Evolutionary conservation across 2,329 filamentous ascomycete species (phyloP).

Genomic region (Bipolaris gigantea): DNA sequence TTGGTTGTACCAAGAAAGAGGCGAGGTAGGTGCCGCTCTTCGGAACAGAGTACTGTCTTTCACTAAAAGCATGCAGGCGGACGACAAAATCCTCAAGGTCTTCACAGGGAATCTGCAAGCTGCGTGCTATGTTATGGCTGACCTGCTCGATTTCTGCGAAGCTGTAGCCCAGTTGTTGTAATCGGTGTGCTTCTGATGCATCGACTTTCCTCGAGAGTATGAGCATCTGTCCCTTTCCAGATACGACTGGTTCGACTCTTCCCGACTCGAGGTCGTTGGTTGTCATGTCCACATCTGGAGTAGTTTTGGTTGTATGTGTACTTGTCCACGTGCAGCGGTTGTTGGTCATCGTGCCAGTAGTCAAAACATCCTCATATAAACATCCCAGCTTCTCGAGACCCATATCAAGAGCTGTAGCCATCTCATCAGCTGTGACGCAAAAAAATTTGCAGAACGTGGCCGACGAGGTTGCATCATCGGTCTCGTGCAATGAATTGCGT

Average conservation of each 20-base stretch:
- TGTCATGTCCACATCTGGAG: slow-evolving; percentile 30
- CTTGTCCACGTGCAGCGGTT: slow-evolving; percentile 59
- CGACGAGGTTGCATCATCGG: slow-evolving; percentile 70
- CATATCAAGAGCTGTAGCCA: slow-evolving; percentile 68
- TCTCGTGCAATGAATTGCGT: slow-evolving; percentile 27
- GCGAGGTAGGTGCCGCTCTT: slow-evolving; percentile 45
- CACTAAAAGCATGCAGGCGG: slow-evolving; percentile 63
- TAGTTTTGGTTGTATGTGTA: slow-evolving; percentile 22
- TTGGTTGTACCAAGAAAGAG: slow-evolving; percentile 47
- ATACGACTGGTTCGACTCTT: slow-evolving; percentile 41
- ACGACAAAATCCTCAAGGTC: slow-evolving; percentile 65
- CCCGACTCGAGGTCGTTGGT: slow-evolving; percentile 47
- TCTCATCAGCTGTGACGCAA: slow-evolving; percentile 74
- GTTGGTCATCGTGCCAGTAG: slow-evolving; percentile 63
- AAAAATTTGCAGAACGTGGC: slow-evolving; percentile 80
- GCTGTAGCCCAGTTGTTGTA: slow-evolving; percentile 74
- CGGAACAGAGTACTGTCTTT: slow-evolving; percentile 51
- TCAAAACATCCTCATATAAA: slow-evolving; percentile 75
- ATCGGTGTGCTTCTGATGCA: slow-evolving; percentile 61
- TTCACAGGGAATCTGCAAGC: slow-evolving; percentile 70
- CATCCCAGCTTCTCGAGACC: slow-evolving; percentile 66
- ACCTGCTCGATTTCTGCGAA: slow-evolving; percentile 67
- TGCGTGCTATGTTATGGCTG: slow-evolving; percentile 66
- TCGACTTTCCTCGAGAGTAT: slow-evolving; percentile 72
- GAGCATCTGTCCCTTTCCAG: slow-evolving; percentile 76